These are phyloP conservation scores for Phialophora expanda DNA, from an alignment of 2,329 filamentous ascomycete genomes.

Conservation along the genomic window DNA sequence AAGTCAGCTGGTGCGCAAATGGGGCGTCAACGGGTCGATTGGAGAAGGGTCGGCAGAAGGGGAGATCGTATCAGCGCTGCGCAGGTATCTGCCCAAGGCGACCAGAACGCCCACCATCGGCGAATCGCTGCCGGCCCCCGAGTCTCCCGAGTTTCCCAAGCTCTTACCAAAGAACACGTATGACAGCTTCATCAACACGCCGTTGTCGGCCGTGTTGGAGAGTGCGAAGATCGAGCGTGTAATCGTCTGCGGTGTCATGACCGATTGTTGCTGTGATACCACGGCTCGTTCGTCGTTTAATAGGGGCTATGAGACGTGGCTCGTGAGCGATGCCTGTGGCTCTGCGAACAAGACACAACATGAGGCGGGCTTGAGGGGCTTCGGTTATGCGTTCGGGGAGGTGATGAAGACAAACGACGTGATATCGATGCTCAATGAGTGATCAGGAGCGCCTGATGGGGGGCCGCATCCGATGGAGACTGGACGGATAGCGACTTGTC, in stretches of 20 bases:
- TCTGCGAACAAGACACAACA: slow-evolving; percentile 46
- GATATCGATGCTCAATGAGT: slow-evolving; percentile 20
- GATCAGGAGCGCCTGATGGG: background rate
- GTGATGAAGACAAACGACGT: slow-evolving; percentile 44
- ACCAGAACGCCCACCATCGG: slow-evolving; percentile 10
- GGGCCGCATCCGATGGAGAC: background rate
- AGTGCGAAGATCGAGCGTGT: slow-evolving; percentile 43
- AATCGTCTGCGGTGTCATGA: slow-evolving; percentile 51
- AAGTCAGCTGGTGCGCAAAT: slow-evolving; percentile 50
- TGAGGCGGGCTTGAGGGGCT: slow-evolving; percentile 43
- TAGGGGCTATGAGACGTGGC: slow-evolving; percentile 50
- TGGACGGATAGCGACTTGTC: background rate
- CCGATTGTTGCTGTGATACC: slow-evolving; percentile 51
- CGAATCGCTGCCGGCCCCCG: slow-evolving; percentile 20
- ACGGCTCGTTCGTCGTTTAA: slow-evolving; percentile 49
- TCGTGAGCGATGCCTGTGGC: slow-evolving; percentile 48
- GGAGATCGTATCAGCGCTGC: slow-evolving; percentile 43
- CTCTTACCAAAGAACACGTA: slow-evolving; percentile 50
- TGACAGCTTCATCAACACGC: slow-evolving; percentile 49
- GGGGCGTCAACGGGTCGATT: slow-evolving; percentile 46
- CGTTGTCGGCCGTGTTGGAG: slow-evolving; percentile 42
- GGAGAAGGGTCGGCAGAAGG: slow-evolving; percentile 39
- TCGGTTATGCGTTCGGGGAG: slow-evolving; percentile 47
- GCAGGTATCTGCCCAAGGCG: slow-evolving; percentile 35
- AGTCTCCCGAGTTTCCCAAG: slow-evolving; percentile 17